Percentiles rank a stretch among this genome's conserved stretches.
These are phyloP conservation scores for Peribolospora baueri DNA, from an alignment of 768 basidiomycete genomes.

Conservation along the genomic window DNA sequence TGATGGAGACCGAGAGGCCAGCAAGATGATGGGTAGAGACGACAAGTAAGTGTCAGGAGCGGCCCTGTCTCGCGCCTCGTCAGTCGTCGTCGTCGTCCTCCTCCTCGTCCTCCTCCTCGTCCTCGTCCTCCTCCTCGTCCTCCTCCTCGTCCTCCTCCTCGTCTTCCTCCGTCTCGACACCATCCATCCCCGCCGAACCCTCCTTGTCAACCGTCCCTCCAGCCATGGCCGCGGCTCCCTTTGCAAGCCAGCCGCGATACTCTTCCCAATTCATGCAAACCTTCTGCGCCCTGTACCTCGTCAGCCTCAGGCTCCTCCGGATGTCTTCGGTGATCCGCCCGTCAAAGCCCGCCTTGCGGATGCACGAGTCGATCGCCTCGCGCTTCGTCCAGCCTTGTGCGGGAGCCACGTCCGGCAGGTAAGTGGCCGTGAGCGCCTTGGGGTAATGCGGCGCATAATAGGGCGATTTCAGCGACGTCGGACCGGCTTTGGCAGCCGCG, in stretches of 20 bases:
- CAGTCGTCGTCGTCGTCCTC: too few species aligned
- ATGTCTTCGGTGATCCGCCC: conserved; percentile 61
- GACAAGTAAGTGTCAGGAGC: too few species aligned
- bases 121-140: too few species aligned
- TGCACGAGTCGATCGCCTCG: conserved; percentile 72
- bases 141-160: too few species aligned
- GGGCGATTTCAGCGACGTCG: too few species aligned
- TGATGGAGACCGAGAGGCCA: too few species aligned
- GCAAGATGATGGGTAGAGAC: too few species aligned
- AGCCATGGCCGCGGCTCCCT: conserved; percentile 25
- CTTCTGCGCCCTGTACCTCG: conserved; percentile 56
- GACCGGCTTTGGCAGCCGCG: too few species aligned
- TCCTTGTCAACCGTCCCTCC: conserved; percentile 29
- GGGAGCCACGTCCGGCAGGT: conserved; percentile 72
- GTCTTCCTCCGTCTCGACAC: neutral
- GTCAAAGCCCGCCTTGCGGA: conserved; percentile 77
- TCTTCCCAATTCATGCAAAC: conserved; percentile 49
- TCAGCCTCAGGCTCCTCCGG: conserved; percentile 45
- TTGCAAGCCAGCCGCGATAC: conserved; percentile 15
- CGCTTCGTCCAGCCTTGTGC: conserved; percentile 86
- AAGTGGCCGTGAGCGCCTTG: conserved; percentile 50
- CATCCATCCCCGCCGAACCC: too few species aligned
- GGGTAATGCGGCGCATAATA: conserved; percentile 20
- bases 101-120: too few species aligned
- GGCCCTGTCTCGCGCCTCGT: too few species aligned